Evolutionary conservation across 116 monocot species (phyloP), one percentile per base, ranked within the genome.

Genomic region (Zostera marina): DNA sequence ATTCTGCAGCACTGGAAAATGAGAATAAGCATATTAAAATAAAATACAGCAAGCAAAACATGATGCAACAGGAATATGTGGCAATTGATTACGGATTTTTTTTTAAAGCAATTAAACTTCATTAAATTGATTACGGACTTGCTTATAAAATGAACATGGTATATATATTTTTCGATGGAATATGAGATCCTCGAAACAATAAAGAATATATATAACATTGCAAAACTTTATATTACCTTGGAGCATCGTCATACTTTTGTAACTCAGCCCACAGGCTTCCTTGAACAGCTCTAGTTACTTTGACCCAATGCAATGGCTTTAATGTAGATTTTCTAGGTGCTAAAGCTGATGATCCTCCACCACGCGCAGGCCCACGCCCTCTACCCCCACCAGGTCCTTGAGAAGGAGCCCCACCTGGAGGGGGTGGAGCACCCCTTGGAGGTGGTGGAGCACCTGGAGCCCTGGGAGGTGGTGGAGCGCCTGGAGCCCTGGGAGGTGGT

Each of bases 251-350:
- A 70, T 87, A 61, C 45, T 78, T 85, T 42, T 98, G 98, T 56
- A 98, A 52, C 46, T 98, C 98, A 20, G 80, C 98, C 98, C 98
- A 98, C 54, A 98, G 79, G 61, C 86, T 98, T 74, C 98, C 98
- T 68, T 90, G 82, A 62, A 90, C 72, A 24, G 86, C 83, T 73
- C 87, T 83, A 68, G 98, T 79, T 46, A 98, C 98, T 81, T 98
- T 98, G 12, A 80, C 79, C 98, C 98, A 98, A 64, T 98, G 90
- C 56, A 90, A 62, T 52, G 98, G 98, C 60, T 98, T 98, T 63
- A 98, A 63, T 17, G 76, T 67, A 71, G 90, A 81, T 69, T 59
- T 90, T 40, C 58, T 44, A 61, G 73, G 42, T 61, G 81, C 47
- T 66, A 75, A 23, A 47, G 67, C 49, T 44, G 56, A 15, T 9